These are phyloP conservation scores for Chrysoporthe austroafricana DNA, from an alignment of 2,329 filamentous ascomycete genomes.

Conservation along the genomic window DNA sequence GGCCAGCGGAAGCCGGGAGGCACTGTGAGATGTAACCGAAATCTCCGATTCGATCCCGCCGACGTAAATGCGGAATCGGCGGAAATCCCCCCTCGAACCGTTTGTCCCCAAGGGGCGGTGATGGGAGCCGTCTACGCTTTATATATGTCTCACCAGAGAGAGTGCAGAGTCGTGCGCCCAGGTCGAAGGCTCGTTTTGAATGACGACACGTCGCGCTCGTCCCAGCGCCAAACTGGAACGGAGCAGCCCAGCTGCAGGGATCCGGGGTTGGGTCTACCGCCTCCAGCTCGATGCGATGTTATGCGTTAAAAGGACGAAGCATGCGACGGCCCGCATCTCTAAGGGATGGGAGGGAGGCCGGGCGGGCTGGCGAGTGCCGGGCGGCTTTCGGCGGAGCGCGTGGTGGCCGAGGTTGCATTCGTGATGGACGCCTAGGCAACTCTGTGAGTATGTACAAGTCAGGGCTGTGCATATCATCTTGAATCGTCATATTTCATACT, in stretches of 20 bases:
- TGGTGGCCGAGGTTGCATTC: constrained; percentile 1
- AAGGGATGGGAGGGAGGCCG: background rate
- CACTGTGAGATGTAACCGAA: background rate
- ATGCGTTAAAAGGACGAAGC: background rate
- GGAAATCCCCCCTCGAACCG: background rate
- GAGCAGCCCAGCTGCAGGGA: background rate
- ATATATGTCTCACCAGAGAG: background rate
- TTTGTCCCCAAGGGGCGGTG: background rate
- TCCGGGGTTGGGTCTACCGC: background rate
- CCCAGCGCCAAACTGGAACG: background rate
- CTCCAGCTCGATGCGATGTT: background rate
- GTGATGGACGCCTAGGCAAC: background rate
- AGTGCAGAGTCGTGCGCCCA: background rate
- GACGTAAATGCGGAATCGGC: background rate
- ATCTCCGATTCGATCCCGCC: constrained; percentile 5
- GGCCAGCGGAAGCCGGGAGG: constrained; percentile 6
- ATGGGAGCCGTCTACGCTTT: background rate
- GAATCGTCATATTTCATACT: constrained; percentile 5
- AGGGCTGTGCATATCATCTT: background rate
- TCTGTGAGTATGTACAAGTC: background rate
- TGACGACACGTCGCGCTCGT: background rate
- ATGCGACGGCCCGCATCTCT: constrained; percentile 1
- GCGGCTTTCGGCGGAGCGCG: constrained; percentile 2
- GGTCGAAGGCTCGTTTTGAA: background rate
- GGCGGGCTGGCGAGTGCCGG: background rate